Conservation (phyloP, 441 rosid genomes). For the Raphanus hybrid region DNA sequence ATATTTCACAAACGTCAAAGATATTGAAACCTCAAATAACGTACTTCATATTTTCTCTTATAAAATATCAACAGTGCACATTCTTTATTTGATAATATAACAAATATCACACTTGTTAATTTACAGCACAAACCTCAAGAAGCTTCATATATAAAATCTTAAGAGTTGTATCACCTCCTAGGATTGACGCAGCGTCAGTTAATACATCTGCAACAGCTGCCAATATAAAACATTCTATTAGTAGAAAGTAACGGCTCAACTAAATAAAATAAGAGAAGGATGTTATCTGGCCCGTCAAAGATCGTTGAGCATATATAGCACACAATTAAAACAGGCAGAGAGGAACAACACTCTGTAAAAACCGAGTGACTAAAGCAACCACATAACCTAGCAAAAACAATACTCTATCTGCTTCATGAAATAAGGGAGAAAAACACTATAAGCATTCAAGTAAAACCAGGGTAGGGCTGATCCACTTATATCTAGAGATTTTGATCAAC, state of each 20-base stretch:
- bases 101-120: not conserved
- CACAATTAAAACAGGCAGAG: conserved; percentile 3
- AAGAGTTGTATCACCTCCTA: conserved; percentile 90
- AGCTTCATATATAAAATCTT: conserved; percentile 89
- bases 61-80: not conserved
- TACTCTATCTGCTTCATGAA: conserved; percentile 20
- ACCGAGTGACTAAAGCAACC: conserved; percentile 24
- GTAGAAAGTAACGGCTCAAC: conserved; percentile 38
- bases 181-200: conserved; percentile 89
- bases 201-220: conserved; percentile 97
- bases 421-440: conserved; percentile 6
- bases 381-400: conserved; percentile 27
- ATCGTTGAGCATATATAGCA: conserved; percentile 6
- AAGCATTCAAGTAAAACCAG: conserved; percentile 6
- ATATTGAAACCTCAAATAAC: conserved; percentile 17
- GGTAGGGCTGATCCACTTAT: conserved; percentile 17
- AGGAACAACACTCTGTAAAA: conserved; percentile 22
- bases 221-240: conserved; percentile 54
- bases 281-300: conserved; percentile 4
- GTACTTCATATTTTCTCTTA: not conserved
- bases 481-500: conserved; percentile 11
- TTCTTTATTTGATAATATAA: not conserved
- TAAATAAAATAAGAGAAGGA: conserved; percentile 29
- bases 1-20: conserved; percentile 30
- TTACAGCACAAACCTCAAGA: conserved; percentile 68